Evolutionary conservation across 2,329 filamentous ascomycete genomes (phyloP), one percentile per base, ranked within the genome.

Genomic region (Macroventuria anomochaeta): DNA sequence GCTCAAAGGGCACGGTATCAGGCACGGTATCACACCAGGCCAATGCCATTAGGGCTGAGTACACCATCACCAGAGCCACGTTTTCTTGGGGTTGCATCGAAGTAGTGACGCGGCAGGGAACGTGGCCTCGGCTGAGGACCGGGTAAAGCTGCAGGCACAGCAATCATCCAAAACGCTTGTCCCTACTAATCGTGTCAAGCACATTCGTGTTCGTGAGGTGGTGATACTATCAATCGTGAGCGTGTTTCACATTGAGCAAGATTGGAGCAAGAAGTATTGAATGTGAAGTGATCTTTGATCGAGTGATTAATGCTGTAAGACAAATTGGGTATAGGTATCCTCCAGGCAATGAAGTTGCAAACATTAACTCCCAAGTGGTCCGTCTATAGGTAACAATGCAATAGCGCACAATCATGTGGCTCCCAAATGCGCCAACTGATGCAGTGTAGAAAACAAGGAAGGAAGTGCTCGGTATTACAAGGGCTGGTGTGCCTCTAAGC

Each of bases 391-490:
- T 41, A 26, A 37, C 55, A 44, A 61, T 62, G 57, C 57, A 56
- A 57, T 59, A 42, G 50, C 59, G 47, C 53, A 56, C 46, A 51
- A 42, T 46, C n/a, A 46, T 50, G 46, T 55, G 53, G 53, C 53
- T 41, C 46, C 53, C 53, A 50, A 38, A 55, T 62, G 67, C 69
- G 68, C 70, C 71, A 65, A 55, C 53, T 65, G 56, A 73, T 73
- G 70, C 70, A 72, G 53, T 53, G 44, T 52, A 38, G 57, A 64
- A 65, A 68, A 28, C 59, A 62, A 64, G 50, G 53, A 64, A 42
- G 37, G 56, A 62, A 66, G 46, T 65, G 70, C 67, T 73, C 64
- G 61, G 55, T 65, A 74, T 74, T 74, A 73, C 60, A 74, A 72
- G 54, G 44, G 55, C n/a, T 31, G 31, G 23, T 51, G 36, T 46